These are phyloP conservation scores for Trichosporon ovoides DNA, from an alignment of 1,284 basidiomycete genomes.

Conservation along the genomic window DNA sequence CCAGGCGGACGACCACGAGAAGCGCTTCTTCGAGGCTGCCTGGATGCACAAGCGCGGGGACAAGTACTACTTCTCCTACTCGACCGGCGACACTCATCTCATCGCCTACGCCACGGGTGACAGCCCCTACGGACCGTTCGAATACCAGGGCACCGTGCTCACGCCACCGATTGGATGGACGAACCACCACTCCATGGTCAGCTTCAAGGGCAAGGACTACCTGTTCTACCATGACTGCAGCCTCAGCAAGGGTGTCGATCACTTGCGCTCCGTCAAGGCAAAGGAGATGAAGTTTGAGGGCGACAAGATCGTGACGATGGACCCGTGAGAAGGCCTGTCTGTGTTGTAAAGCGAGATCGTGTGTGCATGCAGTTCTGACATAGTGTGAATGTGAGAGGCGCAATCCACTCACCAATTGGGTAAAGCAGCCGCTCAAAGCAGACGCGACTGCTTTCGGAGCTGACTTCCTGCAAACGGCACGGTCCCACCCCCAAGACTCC, in stretches of 20 bases:
- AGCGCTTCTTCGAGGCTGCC: constrained; percentile 41
- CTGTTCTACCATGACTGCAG: constrained; percentile 42
- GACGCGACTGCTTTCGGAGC: too few relatives aligned
- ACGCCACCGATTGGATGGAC: constrained; percentile 40
- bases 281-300: constrained; percentile 32
- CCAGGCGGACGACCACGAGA: constrained; percentile 33
- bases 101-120: constrained; percentile 32
- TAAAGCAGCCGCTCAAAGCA: too few relatives aligned
- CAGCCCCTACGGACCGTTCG: constrained; percentile 35
- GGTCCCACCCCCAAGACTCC: too few relatives aligned
- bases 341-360: too few relatives aligned
- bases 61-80: constrained; percentile 40
- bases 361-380: not conserved
- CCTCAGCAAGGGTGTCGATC: constrained; percentile 33
- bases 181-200: constrained; percentile 36
- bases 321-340: too few relatives aligned
- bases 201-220: constrained; percentile 33
- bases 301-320: constrained; percentile 9
- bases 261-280: constrained; percentile 33
- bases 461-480: too few relatives aligned
- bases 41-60: constrained; percentile 40
- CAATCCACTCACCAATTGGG: too few relatives aligned
- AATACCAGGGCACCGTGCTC: constrained; percentile 33
- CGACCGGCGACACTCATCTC: constrained; percentile 39
- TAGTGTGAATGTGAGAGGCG: too few relatives aligned